phyloP scores from a whole-genome alignment of 208 protist species.

The Naegleria gruberi region DNA sequence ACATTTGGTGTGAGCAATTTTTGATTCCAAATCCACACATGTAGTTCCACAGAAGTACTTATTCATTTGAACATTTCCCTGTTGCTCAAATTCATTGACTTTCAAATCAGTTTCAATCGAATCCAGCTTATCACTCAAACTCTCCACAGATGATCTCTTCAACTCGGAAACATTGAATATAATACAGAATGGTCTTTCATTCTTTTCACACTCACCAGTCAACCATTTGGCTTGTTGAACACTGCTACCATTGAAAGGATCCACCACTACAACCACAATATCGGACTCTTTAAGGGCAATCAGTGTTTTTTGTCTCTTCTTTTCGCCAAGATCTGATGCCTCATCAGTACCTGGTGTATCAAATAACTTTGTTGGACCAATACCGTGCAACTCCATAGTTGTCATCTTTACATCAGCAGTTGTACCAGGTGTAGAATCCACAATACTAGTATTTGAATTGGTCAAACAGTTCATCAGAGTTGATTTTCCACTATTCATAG shows the following conservation, averaged over 20 bases:
- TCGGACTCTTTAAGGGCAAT: constrained; percentile 37
- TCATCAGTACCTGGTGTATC: constrained; percentile 51
- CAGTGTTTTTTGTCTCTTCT: constrained; percentile 42
- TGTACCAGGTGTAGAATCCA: constrained; percentile 47
- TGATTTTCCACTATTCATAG: constrained; percentile 52
- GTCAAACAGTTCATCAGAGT: constrained; percentile 50
- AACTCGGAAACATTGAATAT: background rate
- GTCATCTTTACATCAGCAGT: constrained; percentile 51
- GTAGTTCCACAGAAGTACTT: background rate
- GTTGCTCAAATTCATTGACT: background rate
- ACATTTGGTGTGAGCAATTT: background rate
- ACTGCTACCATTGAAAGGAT: background rate
- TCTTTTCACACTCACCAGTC: constrained; percentile 29
- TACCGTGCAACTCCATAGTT: constrained; percentile 47
- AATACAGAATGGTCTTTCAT: background rate
- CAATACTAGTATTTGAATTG: constrained; percentile 45
- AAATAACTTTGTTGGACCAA: constrained; percentile 48
- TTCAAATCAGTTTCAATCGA: background rate
- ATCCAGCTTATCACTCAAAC: background rate
- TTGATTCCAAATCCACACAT: background rate
- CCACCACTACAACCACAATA: constrained; percentile 18
- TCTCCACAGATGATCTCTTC: background rate
- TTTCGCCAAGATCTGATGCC: constrained; percentile 35
- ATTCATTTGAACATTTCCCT: background rate
- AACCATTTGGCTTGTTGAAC: constrained; percentile 17